Base-by-base conservation (phyloP, 495 filamentous ascomycete genomes). In the Penicillium longicatenatum region DNA sequence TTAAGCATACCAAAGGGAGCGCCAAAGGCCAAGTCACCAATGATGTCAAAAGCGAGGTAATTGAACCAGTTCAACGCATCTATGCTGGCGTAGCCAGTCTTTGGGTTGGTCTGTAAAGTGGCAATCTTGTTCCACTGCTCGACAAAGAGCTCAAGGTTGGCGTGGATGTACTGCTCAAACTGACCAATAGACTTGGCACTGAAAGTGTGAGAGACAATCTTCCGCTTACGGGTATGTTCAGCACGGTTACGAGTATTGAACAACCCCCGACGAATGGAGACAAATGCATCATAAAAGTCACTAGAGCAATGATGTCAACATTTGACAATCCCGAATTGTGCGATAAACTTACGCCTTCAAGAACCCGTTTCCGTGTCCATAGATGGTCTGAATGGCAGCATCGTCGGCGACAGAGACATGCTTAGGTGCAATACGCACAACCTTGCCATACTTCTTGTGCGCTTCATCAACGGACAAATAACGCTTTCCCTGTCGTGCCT, bases 1-100 rank as follows among this genome's bases (percentile, higher is more conserved):
- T 74, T 64, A 29, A 83, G 70, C 80, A 83, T 83, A 29, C 78
- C 79, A 58, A 83, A 83, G 37, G 80, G 80, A 24, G 76, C 77
- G 31, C 80, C 80, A 54, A 83, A 83, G 21, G 80, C 80, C 44
- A 81, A 58, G 29, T 79, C 77, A 6, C 91, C 92, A 61, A 97
- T 97, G 52, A 94, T 90, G 64, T 97, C 92, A 61, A 97, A 97
- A 41, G 92, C 92, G 9, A 96, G 81, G 70, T 89, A 96, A 74
- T 97, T 97, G 82, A 93, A 94, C 92, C 92, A 97, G 67, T 92
- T 82, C 35, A 97, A 80, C 42, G 86, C 89, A 66, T 96, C 91
- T 44, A 96, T 72, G 55, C 84, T 78, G 14, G 77, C 81, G 62
- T 80, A 90, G 22, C 75, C 77, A 48, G 68, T 75, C 58, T 70